Base-by-base conservation (phyloP, 2,329 filamentous ascomycete genomes). In the Xylaria hypoxylon region DNA sequence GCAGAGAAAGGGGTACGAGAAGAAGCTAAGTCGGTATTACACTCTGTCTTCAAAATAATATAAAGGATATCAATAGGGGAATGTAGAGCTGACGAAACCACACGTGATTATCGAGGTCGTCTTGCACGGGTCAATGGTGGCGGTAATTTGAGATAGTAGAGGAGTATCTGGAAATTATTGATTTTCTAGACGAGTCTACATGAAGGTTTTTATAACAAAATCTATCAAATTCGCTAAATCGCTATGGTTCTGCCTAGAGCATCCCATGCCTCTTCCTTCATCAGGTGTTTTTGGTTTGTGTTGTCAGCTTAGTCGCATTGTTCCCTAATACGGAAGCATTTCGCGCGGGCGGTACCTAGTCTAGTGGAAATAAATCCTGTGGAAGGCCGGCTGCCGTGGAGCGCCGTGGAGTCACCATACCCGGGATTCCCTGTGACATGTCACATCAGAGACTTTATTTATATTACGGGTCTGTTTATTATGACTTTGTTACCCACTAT, bases 251-350 rank as follows among this genome's bases (percentile, higher is more conserved):
- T n/a, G 6, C 11, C 17, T 4, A n/a, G 31, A 45, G 5, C 35
- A 13, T n/a, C n/a, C 48, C 55, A 45, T 62, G 8, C 17, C 26
- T 52, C 22, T 13, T n/a, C n/a, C 17, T 55, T 40, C 2, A 42
- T 59, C 22, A 47, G 28, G 47, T 19, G 31, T 48, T 38, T 26
- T 33, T 24, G 55, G 45, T 19, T 50, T 31, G 28, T 31, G 40
- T 40, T 42, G 35, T 51, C 40, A 57, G 22, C 13, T 40, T 17
- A 26, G 10, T 28, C 11, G 0, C n/a, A 26, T 44, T 66, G 44
- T 31, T 38, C 35, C 64, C 64, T 10, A 38, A 66, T 55, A 8
- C 5, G 64, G 64, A 66, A 62, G 53, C 59, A 66, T 44, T 66
- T 55, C 40, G 64, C 64, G 64, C 64, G 31, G 22, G 51, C 42